These are phyloP conservation scores for Populus alba DNA, from an alignment of 345 rosid species.

Conservation along the genomic window DNA sequence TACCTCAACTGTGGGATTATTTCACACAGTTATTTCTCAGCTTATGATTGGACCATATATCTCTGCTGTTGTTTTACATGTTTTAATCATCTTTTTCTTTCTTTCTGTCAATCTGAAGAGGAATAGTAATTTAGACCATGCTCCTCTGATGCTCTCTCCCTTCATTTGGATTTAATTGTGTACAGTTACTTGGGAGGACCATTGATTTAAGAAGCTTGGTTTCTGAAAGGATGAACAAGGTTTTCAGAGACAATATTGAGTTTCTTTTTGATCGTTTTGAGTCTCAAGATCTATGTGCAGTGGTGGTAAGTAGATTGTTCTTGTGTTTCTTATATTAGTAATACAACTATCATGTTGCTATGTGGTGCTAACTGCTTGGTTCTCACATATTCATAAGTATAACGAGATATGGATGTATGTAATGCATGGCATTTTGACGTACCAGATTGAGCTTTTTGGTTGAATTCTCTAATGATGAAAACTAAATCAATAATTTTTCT, in stretches of 20 bases:
- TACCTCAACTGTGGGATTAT: neutral
- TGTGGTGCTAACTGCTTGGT: neutral
- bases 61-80: neutral
- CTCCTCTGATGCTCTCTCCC: neutral
- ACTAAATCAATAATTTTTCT: neutral
- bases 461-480: neutral
- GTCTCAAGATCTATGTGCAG: conserved; percentile 92
- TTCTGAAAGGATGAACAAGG: conserved; percentile 83
- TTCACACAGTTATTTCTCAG: neutral
- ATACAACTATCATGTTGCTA: neutral
- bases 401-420: neutral
- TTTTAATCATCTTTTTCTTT: neutral
- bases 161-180: conserved; percentile 14
- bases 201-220: conserved; percentile 86
- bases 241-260: conserved; percentile 93
- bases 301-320: conserved; percentile 56
- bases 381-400: neutral
- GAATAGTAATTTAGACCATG: neutral
- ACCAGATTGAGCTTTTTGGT: neutral
- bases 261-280: conserved; percentile 94
- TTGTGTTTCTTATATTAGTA: conserved; percentile 5
- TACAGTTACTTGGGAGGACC: conserved; percentile 91
- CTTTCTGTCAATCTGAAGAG: neutral
- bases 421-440: neutral
- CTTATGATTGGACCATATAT: neutral